phyloP scores from a whole-genome alignment of 192 early-diverging fungal genomes.

The Entomortierella parvispora region DNA sequence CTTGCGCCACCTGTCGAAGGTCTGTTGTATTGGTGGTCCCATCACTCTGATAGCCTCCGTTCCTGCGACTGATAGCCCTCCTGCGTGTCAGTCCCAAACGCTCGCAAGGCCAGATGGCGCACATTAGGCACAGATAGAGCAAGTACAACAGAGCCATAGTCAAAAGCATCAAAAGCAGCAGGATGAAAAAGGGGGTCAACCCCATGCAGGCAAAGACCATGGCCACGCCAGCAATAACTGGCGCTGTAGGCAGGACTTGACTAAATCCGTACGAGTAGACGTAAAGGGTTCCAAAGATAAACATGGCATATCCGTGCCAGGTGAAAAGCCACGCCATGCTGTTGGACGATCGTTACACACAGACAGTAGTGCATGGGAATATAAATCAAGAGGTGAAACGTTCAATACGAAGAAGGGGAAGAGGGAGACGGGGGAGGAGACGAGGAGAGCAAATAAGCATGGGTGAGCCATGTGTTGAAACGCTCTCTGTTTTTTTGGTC shows the following conservation, averaged over 20 bases:
- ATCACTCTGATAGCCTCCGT: constrained; percentile 35
- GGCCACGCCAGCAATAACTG: constrained; percentile 29
- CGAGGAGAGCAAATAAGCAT: neutral
- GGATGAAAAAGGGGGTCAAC: constrained; percentile 33
- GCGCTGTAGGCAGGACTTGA: constrained; percentile 7
- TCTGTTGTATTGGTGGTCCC: constrained; percentile 44
- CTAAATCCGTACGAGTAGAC: constrained; percentile 21
- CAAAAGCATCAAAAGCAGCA: constrained; percentile 12
- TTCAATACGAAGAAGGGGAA: too few species aligned
- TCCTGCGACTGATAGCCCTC: constrained; percentile 41
- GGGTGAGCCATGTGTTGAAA: neutral
- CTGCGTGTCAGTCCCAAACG: constrained; percentile 30
- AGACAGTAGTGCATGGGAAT: neutral
- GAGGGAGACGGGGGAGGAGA: neutral
- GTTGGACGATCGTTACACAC: too few species aligned
- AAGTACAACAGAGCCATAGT: constrained; percentile 18
- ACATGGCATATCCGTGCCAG: constrained; percentile 48
- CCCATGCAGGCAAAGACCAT: constrained; percentile 40
- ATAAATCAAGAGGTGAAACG: neutral
- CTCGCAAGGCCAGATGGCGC: constrained; percentile 26
- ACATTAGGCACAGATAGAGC: constrained; percentile 20
- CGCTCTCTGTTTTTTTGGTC: too few species aligned
- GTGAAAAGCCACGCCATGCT: constrained; percentile 38
- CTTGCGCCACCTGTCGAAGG: constrained; percentile 16
- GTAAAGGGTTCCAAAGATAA: constrained; percentile 29